Evolutionary conservation across 768 basidiomycete species (phyloP).

Genomic region (Lactifluus piperatus): DNA sequence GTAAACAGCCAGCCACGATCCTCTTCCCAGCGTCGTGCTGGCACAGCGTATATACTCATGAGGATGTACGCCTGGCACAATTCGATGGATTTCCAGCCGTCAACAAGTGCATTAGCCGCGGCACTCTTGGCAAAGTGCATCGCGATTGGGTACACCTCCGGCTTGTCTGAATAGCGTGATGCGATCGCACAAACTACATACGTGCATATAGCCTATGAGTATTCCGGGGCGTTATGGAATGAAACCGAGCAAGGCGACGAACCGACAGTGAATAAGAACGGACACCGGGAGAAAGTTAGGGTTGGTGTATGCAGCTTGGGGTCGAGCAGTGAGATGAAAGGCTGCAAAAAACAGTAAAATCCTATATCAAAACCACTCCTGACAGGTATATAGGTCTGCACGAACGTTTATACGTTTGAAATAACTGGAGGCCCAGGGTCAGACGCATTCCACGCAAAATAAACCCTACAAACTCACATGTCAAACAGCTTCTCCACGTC

Average conservation of each 20-base stretch:
- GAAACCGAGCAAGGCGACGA: constrained; percentile 28
- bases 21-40: constrained; percentile 77
- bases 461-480: constrained; percentile 43
- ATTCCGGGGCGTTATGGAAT: neutral
- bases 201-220: neutral
- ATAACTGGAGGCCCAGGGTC: constrained; percentile 38
- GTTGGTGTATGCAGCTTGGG: constrained; percentile 79
- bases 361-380: constrained; percentile 35
- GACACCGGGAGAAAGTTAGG: constrained; percentile 70
- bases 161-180: constrained; percentile 69
- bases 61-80: constrained; percentile 78
- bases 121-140: constrained; percentile 73
- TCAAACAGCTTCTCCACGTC: constrained; percentile 81
- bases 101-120: constrained; percentile 68
- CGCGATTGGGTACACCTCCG: constrained; percentile 56
- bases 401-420: constrained; percentile 59
- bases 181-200: constrained; percentile 74
- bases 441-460: neutral
- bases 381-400: neutral
- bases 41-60: constrained; percentile 67
- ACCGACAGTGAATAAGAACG: constrained; percentile 90
- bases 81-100: constrained; percentile 75
- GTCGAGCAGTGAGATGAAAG: constrained; percentile 71
- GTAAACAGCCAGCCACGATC: constrained; percentile 87
- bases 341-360: constrained; percentile 61